Conservation (phyloP, 2,329 filamentous ascomycete species). For the Zalaria sp. region DNA sequence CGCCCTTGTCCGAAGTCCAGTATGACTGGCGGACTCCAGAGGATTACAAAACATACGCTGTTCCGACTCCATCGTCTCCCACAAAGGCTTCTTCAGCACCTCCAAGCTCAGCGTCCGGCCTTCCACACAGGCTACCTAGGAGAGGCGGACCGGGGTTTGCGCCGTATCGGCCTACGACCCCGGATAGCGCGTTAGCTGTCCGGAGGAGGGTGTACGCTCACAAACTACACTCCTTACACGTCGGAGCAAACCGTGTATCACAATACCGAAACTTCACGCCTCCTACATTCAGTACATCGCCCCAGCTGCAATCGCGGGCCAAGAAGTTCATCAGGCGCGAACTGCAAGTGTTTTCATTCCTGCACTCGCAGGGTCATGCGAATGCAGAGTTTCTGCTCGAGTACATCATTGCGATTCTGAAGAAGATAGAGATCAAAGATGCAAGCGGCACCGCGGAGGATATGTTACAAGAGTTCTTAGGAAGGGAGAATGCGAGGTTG, state of each 20-base stretch:
- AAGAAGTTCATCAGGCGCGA: constrained; percentile 74
- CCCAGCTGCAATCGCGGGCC: constrained; percentile 59
- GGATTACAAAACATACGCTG: constrained; percentile 44
- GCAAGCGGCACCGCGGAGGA: constrained; percentile 67
- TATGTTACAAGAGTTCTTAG: constrained; percentile 65
- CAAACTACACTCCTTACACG: constrained; percentile 61
- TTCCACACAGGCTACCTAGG: background rate
- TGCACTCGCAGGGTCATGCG: constrained; percentile 30
- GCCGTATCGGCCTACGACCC: constrained; percentile 1
- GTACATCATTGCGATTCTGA: constrained; percentile 72
- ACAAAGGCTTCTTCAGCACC: background rate
- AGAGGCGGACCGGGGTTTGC: background rate
- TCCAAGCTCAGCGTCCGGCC: background rate
- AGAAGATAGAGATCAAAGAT: constrained; percentile 67
- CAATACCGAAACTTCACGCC: constrained; percentile 63
- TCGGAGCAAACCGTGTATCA: constrained; percentile 69
- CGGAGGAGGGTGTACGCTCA: constrained; percentile 62
- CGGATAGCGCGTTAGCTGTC: constrained; percentile 33
- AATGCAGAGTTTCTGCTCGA: constrained; percentile 78
- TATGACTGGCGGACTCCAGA: constrained; percentile 45
- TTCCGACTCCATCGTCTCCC: constrained; percentile 19
- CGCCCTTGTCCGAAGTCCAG: constrained; percentile 43
- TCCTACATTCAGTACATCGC: constrained; percentile 45
- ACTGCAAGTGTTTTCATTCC: constrained; percentile 66
- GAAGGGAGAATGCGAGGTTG: constrained; percentile 54